Conservation (phyloP, 139 green algal species). For the Astrephomene gubernaculifera region DNA sequence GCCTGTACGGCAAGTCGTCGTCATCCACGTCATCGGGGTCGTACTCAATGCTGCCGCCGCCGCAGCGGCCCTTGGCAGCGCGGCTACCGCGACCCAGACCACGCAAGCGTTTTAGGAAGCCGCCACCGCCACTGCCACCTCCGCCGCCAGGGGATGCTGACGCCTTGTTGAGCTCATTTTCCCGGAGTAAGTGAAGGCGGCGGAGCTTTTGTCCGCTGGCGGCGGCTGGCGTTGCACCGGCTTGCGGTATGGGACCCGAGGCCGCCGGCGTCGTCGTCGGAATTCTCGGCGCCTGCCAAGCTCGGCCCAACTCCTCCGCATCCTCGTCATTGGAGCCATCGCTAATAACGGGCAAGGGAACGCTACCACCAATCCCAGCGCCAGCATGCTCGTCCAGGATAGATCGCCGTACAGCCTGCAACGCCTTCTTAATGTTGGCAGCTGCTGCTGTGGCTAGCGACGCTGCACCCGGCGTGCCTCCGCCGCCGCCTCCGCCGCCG, state of each 20-base stretch:
- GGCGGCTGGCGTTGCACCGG: not conserved
- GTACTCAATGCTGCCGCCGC: not conserved
- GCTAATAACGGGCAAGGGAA: not conserved
- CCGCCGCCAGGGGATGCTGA: no score
- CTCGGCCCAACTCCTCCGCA: no score
- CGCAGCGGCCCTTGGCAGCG: not conserved
- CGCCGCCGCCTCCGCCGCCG: not conserved
- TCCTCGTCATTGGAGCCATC: not conserved
- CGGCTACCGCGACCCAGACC: not conserved
- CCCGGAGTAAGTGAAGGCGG: not conserved
- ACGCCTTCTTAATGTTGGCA: not conserved
- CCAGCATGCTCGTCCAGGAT: constrained; percentile 4
- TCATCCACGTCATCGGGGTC: not conserved
- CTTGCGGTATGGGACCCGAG: not conserved
- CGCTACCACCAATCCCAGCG: not conserved
- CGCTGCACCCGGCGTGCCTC: no score
- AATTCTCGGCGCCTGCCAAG: not conserved
- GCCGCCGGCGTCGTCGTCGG: not conserved
- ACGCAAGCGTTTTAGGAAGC: not conserved
- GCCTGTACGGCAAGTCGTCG: not conserved
- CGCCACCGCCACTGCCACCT: not conserved
- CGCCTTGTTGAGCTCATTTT: not conserved
- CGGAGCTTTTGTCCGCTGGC: not conserved
- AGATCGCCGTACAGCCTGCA: not conserved
- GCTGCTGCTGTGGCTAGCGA: not conserved